Percentiles rank a stretch among this genome's conserved stretches.
phyloP scores from a whole-genome alignment of 2,329 filamentous ascomycete genomes.

The Elsinoe ampelina region DNA sequence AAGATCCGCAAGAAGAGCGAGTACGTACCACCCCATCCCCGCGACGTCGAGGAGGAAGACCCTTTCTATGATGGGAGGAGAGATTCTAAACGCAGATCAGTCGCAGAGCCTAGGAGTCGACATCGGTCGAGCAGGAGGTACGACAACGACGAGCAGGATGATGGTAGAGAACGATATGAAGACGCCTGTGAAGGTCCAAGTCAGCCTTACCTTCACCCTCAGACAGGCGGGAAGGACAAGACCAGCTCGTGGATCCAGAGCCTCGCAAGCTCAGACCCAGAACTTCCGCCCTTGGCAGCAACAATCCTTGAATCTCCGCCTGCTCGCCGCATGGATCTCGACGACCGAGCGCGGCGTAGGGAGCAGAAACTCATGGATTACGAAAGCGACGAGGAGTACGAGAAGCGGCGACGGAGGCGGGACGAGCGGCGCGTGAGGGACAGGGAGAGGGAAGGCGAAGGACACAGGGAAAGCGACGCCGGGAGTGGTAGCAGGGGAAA shows the following conservation, averaged over 20 bases:
- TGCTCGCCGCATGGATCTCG: constrained; percentile 18
- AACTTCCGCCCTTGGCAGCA: constrained; percentile 36
- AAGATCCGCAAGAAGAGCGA: constrained; percentile 10
- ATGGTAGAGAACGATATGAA: constrained; percentile 5
- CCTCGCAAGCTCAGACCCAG: constrained; percentile 37
- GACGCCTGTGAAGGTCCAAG: constrained; percentile 21
- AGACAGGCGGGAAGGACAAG: constrained; percentile 27
- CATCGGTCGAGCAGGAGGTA: constrained; percentile 12
- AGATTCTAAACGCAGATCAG: constrained; percentile 14
- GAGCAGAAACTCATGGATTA: constrained; percentile 6
- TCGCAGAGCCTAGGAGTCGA: constrained; percentile 9
- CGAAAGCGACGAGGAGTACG: constrained; percentile 12
- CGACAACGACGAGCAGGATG: constrained; percentile 21
- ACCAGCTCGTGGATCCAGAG: constrained; percentile 42
- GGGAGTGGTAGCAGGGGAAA: constrained; percentile 21
- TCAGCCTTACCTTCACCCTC: neutral
- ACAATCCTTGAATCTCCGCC: constrained; percentile 36
- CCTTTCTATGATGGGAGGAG: constrained; percentile 1
- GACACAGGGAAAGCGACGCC: constrained; percentile 26
- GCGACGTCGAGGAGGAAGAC: neutral
- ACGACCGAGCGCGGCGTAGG: constrained; percentile 19
- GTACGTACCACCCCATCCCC: constrained; percentile 7
- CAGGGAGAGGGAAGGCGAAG: constrained; percentile 19
- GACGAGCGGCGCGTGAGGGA: constrained; percentile 16
- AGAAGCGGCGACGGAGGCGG: constrained; percentile 14